phyloP scores from a whole-genome alignment of 495 filamentous ascomycete genomes.

The Penicillium mononematosum region DNA sequence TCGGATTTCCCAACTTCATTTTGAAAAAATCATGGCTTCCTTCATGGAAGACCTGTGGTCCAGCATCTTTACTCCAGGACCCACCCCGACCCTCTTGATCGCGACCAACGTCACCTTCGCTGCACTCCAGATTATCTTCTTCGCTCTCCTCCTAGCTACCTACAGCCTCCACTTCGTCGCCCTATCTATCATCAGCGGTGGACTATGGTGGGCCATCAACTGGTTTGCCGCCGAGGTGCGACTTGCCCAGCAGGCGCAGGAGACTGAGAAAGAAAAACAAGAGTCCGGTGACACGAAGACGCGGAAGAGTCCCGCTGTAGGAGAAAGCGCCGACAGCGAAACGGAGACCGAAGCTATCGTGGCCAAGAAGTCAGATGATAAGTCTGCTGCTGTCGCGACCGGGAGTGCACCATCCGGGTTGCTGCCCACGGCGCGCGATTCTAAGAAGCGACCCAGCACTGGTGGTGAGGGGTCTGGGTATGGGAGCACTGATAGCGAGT shows the following conservation, averaged over 20 bases:
- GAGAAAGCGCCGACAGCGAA: constrained; percentile 43
- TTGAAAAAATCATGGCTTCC: constrained; percentile 59
- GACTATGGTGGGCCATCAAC: constrained; percentile 90
- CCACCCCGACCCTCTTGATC: constrained; percentile 81
- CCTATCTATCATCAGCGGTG: constrained; percentile 71
- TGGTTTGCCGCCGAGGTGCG: constrained; percentile 89
- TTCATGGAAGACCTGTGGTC: constrained; percentile 83
- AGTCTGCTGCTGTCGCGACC: constrained; percentile 21
- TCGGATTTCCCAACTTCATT: constrained; percentile 1
- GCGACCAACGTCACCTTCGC: constrained; percentile 91
- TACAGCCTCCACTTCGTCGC: constrained; percentile 85
- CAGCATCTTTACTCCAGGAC: constrained; percentile 88
- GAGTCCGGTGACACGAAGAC: constrained; percentile 24
- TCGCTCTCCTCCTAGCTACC: constrained; percentile 74
- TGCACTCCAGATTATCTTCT: constrained; percentile 74
- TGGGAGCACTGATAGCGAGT: constrained; percentile 55
- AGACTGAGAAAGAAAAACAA: constrained; percentile 47
- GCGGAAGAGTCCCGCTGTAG: constrained; percentile 32
- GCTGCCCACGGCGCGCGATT: constrained; percentile 31
- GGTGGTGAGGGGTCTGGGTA: constrained; percentile 51
- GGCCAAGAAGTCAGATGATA: constrained; percentile 18
- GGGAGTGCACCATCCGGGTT: constrained; percentile 29
- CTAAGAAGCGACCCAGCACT: constrained; percentile 44
- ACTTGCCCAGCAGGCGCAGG: constrained; percentile 55
- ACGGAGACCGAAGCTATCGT: constrained; percentile 49